Evolutionary conservation across 1,139 yeast genomes (phyloP).

Genomic region (Sugiyamaella paludigena): DNA sequence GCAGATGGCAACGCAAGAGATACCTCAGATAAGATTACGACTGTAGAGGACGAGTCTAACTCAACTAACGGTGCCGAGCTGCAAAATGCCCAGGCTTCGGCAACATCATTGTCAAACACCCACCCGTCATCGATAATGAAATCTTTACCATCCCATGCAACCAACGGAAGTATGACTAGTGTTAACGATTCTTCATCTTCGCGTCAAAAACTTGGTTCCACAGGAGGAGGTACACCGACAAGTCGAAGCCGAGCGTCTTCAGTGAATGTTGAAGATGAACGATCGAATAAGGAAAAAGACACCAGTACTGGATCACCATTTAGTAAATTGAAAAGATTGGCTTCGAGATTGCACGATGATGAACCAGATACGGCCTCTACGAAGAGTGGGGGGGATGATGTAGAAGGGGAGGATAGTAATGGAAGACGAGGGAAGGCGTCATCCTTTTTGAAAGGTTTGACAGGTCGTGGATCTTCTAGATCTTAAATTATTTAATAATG

Average conservation of each 20-base stretch:
- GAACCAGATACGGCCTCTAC: constrained; percentile 3
- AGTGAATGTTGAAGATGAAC: constrained; percentile 3
- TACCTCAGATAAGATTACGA: no score
- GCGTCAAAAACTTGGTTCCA: no score
- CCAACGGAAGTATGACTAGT: no score
- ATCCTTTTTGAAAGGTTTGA: constrained; percentile 5
- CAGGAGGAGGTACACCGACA: constrained; percentile 5
- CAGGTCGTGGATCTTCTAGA: not conserved
- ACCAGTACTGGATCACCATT: constrained; percentile 12
- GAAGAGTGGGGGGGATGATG: constrained; percentile 1
- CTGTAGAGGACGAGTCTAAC: no score
- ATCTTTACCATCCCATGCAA: no score
- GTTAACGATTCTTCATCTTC: no score
- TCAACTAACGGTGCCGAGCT: no score
- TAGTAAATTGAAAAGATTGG: constrained; percentile 12
- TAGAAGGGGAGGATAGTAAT: not conserved
- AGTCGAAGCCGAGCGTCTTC: constrained; percentile 13
- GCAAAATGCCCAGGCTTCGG: no score
- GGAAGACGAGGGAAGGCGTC: not conserved
- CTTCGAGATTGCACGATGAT: constrained; percentile 9
- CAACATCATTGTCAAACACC: no score
- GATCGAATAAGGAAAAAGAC: constrained; percentile 4
- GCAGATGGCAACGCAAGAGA: no score
- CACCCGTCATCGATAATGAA: no score
- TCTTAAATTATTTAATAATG: no score